Percentiles rank a stretch among this genome's conserved stretches.
These are phyloP conservation scores for Termitomyces bulborhizus DNA, from an alignment of 768 basidiomycete species.

Conservation along the genomic window DNA sequence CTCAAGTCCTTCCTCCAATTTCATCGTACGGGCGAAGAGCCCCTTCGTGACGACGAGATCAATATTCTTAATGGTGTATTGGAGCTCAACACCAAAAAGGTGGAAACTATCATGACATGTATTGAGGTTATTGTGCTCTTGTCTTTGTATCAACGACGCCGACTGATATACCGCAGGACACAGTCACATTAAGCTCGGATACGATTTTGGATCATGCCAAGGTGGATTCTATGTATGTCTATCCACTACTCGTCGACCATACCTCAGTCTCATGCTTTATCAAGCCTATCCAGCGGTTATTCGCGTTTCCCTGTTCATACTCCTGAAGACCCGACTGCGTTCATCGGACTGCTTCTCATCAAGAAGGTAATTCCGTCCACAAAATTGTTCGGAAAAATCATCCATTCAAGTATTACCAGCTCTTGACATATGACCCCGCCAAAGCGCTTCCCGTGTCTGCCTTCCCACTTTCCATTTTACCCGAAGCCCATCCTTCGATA, in stretches of 20 bases:
- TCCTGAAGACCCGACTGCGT: slow-evolving; percentile 59
- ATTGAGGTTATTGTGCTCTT: slow-evolving; percentile 43
- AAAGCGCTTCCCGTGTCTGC: slow-evolving; percentile 65
- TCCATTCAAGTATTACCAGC: slow-evolving; percentile 31
- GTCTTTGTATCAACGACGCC: neutral
- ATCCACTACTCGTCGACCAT: neutral
- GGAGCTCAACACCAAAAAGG: slow-evolving; percentile 72
- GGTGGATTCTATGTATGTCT: slow-evolving; percentile 64
- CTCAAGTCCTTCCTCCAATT: slow-evolving; percentile 76
- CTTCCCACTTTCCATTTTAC: slow-evolving; percentile 77
- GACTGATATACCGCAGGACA: slow-evolving; percentile 47
- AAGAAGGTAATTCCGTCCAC: slow-evolving; percentile 54
- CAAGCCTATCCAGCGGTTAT: slow-evolving; percentile 73
- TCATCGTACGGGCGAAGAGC: slow-evolving; percentile 72
- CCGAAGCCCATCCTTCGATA: slow-evolving; percentile 83
- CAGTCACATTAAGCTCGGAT: slow-evolving; percentile 74
- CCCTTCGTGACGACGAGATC: slow-evolving; percentile 77
- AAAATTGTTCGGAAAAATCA: slow-evolving; percentile 1
- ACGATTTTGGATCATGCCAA: slow-evolving; percentile 71
- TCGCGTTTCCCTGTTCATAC: slow-evolving; percentile 89
- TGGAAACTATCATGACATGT: slow-evolving; percentile 77
- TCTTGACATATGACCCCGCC: slow-evolving; percentile 87
- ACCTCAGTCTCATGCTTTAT: slow-evolving; percentile 1
- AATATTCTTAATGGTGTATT: slow-evolving; percentile 75
- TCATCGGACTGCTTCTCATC: slow-evolving; percentile 76